Base-by-base conservation (phyloP, 192 early-diverging fungal genomes). In the Chytriomyces confervae region DNA sequence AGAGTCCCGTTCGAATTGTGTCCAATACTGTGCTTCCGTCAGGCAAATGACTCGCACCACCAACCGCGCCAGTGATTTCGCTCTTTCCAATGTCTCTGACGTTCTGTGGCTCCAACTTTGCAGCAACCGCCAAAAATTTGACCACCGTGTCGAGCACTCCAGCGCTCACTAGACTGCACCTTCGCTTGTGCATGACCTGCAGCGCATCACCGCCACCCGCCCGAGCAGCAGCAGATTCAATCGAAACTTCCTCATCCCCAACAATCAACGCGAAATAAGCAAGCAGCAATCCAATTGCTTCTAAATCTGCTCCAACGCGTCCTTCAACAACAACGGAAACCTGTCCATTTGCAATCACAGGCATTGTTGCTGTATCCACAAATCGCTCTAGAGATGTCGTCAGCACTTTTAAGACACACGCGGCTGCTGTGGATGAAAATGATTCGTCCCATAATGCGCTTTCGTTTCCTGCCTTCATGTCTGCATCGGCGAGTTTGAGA, bases 401-500 rank as follows among this genome's bases (percentile, higher is more conserved):
- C 47, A 80, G 75, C 29, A 83, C 73, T 23, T 78, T 80, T 6
- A 23, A 13, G 3, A 79, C 61, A 1, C 36, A 81, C 53, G 53
- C 53, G 16, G 53, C 16, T 5, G 16, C 53, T n/a, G 13, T 13
- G 16, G 13, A 13, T 11, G 45, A 7, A 43, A 43, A 74, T 18
- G 11, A 8, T 16, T 63, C 72, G 8, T 57, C 76, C 29, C 79
- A 65, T 53, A 63, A 5, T 7, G 62, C 63, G 51, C 50, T 53
- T 29, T 76, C 80, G n/a, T 72, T 61, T 11, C 84, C 76, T 0
- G 85, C 83, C 10, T 85, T 82, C 49, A 93, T 81, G 61, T 83
- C 86, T 0, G 87, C 90, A 72, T 94, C 92, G 7, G 92, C 73
- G 27, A 94, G 69, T 67, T 93, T 92, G 8, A 94, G 72, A 18